A percentile compares a stretch with the other conserved stretches of the same genome.
These are phyloP conservation scores for Aspergillus taichungensis DNA, from an alignment of 495 filamentous ascomycete species.

Conservation along the genomic window DNA sequence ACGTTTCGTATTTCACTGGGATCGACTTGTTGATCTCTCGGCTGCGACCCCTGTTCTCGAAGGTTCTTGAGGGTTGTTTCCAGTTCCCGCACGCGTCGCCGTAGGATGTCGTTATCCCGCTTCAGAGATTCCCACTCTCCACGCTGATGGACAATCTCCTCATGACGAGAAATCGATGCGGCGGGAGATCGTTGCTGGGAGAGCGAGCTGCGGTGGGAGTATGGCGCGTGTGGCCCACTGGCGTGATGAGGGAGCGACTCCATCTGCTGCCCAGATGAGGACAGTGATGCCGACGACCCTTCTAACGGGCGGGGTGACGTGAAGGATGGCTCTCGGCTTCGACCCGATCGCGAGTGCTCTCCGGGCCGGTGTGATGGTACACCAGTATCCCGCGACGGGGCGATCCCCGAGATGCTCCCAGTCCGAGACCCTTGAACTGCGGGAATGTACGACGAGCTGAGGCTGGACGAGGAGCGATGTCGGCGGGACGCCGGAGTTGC, in stretches of 20 bases:
- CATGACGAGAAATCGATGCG: conserved; percentile 40
- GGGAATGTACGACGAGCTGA: conserved; percentile 43
- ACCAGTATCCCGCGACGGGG: conserved; percentile 35
- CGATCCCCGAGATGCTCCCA: conserved; percentile 39
- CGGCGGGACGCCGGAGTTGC: conserved; percentile 48
- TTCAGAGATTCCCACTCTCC: conserved; percentile 65
- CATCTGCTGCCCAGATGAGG: conserved; percentile 19
- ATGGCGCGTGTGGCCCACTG: conserved; percentile 13
- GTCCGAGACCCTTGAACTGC: conserved; percentile 36
- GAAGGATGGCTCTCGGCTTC: conserved; percentile 36
- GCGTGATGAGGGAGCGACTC: conserved; percentile 21
- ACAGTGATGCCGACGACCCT: conserved; percentile 25
- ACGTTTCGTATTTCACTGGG: conserved; percentile 3
- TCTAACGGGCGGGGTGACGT: conserved; percentile 36
- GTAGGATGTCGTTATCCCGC: conserved; percentile 72
- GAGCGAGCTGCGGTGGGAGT: conserved; percentile 23
- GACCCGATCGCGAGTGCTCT: conserved; percentile 17
- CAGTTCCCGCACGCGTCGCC: conserved; percentile 63
- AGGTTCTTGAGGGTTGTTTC: conserved; percentile 40
- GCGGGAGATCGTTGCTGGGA: conserved; percentile 22
- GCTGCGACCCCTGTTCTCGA: conserved; percentile 5
- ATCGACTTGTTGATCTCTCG: conserved; percentile 2
- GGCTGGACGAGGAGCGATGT: conserved; percentile 56
- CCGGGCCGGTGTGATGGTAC: conserved; percentile 16
- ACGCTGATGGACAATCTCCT: conserved; percentile 60